Percentiles rank a stretch among this genome's conserved stretches.
phyloP scores from a whole-genome alignment of 495 filamentous ascomycete species.

The Penicillium arizonense region DNA sequence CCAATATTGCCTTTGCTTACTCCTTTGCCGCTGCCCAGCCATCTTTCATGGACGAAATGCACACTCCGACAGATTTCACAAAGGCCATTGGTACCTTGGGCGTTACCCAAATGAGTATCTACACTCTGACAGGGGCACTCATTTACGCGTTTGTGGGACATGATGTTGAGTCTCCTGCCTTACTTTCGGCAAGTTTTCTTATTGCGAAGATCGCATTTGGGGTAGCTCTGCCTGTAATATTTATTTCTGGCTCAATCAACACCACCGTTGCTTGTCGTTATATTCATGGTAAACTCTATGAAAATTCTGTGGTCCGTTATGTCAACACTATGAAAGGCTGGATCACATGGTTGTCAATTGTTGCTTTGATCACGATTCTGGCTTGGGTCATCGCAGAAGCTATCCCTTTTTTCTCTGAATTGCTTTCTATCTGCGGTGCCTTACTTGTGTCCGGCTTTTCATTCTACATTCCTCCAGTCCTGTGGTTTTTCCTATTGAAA shows the following conservation, averaged over 20 bases:
- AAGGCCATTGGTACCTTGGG: slow-evolving; percentile 63
- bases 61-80: slow-evolving; percentile 59
- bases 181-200: slow-evolving; percentile 57
- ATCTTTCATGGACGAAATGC: slow-evolving; percentile 73
- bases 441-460: slow-evolving; percentile 32
- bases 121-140: slow-evolving; percentile 64
- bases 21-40: slow-evolving; percentile 66
- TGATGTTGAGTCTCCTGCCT: slow-evolving; percentile 62
- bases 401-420: slow-evolving; percentile 66
- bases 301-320: slow-evolving; percentile 51
- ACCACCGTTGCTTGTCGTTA: slow-evolving; percentile 59
- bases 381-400: slow-evolving; percentile 67
- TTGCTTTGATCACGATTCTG: slow-evolving; percentile 52
- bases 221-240: slow-evolving; percentile 70
- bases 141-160: slow-evolving; percentile 69
- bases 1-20: slow-evolving; percentile 70
- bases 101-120: slow-evolving; percentile 61
- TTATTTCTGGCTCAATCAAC: slow-evolving; percentile 65
- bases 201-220: slow-evolving; percentile 71
- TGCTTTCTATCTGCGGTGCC: slow-evolving; percentile 58
- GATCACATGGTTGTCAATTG: slow-evolving; percentile 56
- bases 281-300: slow-evolving; percentile 58
- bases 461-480: slow-evolving; percentile 44
- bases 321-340: slow-evolving; percentile 60
- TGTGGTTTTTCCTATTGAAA: slow-evolving; percentile 60